Percentiles rank a stretch among this genome's conserved stretches.
These are phyloP conservation scores for Fusarium redolens DNA, from an alignment of 2,329 filamentous ascomycete species.

Conservation along the genomic window DNA sequence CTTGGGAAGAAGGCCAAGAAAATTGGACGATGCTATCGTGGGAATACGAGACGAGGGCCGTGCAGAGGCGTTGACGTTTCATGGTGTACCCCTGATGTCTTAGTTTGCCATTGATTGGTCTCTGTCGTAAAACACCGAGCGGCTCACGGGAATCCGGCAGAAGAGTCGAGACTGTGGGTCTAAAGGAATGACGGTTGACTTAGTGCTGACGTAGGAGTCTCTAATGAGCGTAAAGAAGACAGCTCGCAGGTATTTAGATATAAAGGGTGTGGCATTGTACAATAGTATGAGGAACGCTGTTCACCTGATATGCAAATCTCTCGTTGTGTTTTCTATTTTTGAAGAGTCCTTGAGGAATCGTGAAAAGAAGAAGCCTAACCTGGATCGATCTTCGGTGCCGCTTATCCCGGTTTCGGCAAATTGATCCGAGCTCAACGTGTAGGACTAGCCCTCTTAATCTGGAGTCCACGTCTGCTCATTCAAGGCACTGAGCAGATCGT, in stretches of 20 bases:
- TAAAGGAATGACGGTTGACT: neutral
- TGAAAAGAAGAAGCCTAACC: no score
- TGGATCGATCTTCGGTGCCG: neutral
- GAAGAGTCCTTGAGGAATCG: no score
- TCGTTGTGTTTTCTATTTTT: no score
- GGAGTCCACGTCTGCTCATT: neutral
- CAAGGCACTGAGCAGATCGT: neutral
- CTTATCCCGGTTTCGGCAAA: neutral
- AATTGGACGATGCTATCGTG: neutral
- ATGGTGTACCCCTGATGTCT: accelerated
- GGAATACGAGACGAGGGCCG: neutral
- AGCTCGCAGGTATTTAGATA: accelerated
- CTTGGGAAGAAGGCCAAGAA: neutral
- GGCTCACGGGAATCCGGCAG: neutral
- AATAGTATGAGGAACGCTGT: no score
- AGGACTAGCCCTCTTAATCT: neutral
- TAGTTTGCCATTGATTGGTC: neutral
- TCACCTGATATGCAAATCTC: no score
- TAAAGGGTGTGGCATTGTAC: no score
- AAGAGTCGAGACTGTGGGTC: neutral
- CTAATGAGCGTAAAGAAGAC: accelerated
- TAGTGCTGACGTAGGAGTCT: neutral
- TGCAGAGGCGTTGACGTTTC: neutral
- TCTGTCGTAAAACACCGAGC: neutral
- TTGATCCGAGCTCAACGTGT: neutral